Evolutionary conservation across 768 basidiomycete genomes (phyloP).

Genomic region (Dacryopinax spathularia): DNA sequence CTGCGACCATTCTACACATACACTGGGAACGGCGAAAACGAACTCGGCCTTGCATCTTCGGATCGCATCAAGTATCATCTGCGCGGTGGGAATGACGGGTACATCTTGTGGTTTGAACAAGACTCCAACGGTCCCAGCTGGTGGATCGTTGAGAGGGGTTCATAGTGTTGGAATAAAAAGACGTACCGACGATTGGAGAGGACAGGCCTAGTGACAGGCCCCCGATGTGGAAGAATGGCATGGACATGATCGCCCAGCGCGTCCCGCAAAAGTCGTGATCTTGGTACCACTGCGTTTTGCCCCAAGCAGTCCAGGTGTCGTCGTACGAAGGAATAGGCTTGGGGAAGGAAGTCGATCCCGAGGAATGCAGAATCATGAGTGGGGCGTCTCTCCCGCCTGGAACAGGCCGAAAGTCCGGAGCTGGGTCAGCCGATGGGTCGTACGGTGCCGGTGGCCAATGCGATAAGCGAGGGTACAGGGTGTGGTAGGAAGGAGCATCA

Average conservation of each 20-base stretch:
- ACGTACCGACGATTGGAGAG: neutral
- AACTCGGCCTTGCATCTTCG: neutral
- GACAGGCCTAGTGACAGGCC: neutral
- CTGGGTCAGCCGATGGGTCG: neutral
- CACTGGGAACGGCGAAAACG: neutral
- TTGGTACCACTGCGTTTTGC: neutral
- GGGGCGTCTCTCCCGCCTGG: neutral
- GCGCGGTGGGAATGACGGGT: too few relatives aligned
- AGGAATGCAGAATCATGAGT: neutral
- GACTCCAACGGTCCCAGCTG: too few relatives aligned
- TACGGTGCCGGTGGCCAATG: neutral
- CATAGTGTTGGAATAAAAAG: too few relatives aligned
- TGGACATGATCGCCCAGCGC: neutral
- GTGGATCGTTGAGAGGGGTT: too few relatives aligned
- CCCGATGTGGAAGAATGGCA: neutral
- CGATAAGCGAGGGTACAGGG: neutral
- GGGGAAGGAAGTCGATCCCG: neutral
- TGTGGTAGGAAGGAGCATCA: neutral
- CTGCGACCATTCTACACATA: neutral
- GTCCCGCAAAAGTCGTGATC: neutral
- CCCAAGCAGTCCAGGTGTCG: neutral
- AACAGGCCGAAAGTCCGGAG: neutral
- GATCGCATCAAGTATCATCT: too few relatives aligned
- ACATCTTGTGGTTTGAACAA: too few relatives aligned
- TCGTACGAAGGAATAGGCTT: neutral